A percentile compares a stretch with the other conserved stretches of the same genome.
Conservation (phyloP, 768 basidiomycete species). For the Trametes gibbosa region DNA sequence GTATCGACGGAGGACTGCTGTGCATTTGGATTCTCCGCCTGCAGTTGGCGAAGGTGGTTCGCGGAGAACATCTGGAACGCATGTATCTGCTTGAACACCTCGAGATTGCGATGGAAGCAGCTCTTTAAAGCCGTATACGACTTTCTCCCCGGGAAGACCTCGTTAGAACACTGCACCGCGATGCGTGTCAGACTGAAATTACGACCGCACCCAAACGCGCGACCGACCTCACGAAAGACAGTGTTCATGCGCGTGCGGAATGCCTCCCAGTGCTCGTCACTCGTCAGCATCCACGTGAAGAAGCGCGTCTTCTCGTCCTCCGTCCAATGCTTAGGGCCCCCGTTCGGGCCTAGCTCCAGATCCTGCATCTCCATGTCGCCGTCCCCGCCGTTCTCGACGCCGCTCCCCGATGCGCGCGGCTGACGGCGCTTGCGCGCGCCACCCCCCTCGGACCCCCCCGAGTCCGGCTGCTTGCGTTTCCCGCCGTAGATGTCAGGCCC, state of each 20-base stretch:
- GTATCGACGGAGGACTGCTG: constrained; percentile 66
- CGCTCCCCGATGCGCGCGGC: neutral
- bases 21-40: constrained; percentile 26
- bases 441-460: neutral
- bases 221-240: constrained; percentile 68
- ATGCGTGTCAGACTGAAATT: neutral
- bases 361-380: constrained; percentile 15
- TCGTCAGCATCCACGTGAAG: constrained; percentile 76
- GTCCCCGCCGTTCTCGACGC: neutral
- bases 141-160: constrained; percentile 74
- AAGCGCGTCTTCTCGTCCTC: constrained; percentile 79
- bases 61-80: constrained; percentile 58
- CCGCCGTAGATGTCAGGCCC: neutral
- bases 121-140: constrained; percentile 83
- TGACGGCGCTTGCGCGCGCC: constrained; percentile 13
- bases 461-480: constrained; percentile 23
- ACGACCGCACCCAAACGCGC: constrained; percentile 6
- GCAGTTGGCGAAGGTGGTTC: constrained; percentile 28
- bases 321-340: constrained; percentile 82
- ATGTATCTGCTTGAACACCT: constrained; percentile 80
- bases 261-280: constrained; percentile 77
- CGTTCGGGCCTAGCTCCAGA: constrained; percentile 21
- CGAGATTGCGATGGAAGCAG: constrained; percentile 83
- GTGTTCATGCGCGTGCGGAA: constrained; percentile 81
- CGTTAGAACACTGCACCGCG: constrained; percentile 54